These are phyloP conservation scores for Immersiella caudata DNA, from an alignment of 495 filamentous ascomycete species.

Conservation along the genomic window DNA sequence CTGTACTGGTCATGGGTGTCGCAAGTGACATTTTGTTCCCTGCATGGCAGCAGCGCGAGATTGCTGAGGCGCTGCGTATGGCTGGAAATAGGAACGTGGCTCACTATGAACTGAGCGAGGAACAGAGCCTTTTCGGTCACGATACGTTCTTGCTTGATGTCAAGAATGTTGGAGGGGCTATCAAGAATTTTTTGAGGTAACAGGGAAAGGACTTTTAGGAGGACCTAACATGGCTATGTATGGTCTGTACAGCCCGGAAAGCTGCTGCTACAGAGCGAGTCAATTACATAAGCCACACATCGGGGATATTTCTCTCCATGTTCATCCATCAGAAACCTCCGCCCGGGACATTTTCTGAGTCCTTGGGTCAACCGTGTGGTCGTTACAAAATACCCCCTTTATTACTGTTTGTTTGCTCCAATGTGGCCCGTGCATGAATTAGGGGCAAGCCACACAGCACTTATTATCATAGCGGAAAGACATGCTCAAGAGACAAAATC, in stretches of 20 bases:
- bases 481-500: not conserved
- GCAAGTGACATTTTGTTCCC: constrained; percentile 97
- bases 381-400: not conserved
- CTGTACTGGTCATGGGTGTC: constrained; percentile 87
- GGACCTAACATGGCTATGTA: too few relatives aligned
- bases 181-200: constrained; percentile 74
- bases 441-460: not conserved
- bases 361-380: too few relatives aligned
- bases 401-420: not conserved
- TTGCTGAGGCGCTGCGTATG: constrained; percentile 78
- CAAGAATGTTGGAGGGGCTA: constrained; percentile 82
- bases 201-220: not conserved
- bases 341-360: too few relatives aligned
- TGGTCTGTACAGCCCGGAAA: too few relatives aligned
- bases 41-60: constrained; percentile 96
- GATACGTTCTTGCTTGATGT: constrained; percentile 95
- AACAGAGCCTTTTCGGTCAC: constrained; percentile 90
- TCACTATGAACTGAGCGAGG: constrained; percentile 90
- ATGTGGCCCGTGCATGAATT: not conserved
- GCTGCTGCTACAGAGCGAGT: not conserved
- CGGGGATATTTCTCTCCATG: too few relatives aligned
- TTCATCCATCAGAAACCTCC: too few relatives aligned
- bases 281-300: not conserved
- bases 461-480: not conserved
- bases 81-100: constrained; percentile 77